Evolutionary conservation across 768 basidiomycete species (phyloP), one percentile per base, ranked within the genome.

Genomic region (Fomitopsis serialis): DNA sequence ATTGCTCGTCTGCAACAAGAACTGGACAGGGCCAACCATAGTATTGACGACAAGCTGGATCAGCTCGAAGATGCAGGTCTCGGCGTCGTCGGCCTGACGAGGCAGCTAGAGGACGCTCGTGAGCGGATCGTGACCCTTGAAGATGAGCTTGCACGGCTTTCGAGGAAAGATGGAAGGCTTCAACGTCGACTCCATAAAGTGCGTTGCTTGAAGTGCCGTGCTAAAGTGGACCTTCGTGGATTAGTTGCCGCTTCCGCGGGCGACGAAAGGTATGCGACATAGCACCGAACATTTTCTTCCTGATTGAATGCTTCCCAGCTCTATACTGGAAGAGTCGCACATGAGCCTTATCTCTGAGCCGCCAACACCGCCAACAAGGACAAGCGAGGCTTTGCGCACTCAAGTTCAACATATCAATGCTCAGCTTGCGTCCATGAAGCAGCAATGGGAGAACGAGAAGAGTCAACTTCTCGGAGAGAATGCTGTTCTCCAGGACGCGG

Each of bases 41-140:
- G 80, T 60, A 89, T 95, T 50, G 93, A 95, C 60, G 85, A 92
- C 63, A 93, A 94, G 66, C 75, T 95, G 15, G 90, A 92, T 64
- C 82, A 85, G 48, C 82, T 95, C 2, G 88, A 90, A 62, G 85
- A 92, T 53, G 84, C 86, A 0, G 91, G 91, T 4, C 67, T 86
- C 13, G 89, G 82, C 25, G 85, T 85, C 40, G 81, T 92, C 43
- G 81, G 79, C 7, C 72, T 91, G 34, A 84, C 86, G 0, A 77
- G 75, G 68, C 83, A 80, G 50, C 78, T 92, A 2, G 86, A 84
- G 54, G 87, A 90, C 58, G 86, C 88, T 9, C 78, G 85, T 8
- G 65, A 74, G 13, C 76, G 72, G 57, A 82, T 87, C 15, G 67
- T 68, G 6, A 54, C 64, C 0, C 70, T 92, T 25, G 85, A 91